A percentile compares a stretch with the other conserved stretches of the same genome.
Evolutionary conservation across 2,329 filamentous ascomycete species (phyloP).

Genomic region (Lachnellula occidentalis): DNA sequence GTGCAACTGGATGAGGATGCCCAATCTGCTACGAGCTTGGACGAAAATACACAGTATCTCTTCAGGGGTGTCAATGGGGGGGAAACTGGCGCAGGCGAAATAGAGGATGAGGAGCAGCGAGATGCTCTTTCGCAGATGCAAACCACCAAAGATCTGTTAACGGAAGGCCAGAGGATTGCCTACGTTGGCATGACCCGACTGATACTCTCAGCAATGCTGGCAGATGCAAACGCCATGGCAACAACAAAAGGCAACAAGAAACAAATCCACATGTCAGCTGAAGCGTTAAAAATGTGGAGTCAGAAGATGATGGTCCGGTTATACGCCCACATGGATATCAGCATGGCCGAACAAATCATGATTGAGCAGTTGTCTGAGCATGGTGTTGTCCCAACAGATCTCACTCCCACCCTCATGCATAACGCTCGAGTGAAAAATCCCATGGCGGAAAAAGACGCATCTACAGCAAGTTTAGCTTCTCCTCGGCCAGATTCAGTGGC

Average conservation of each 20-base stretch:
- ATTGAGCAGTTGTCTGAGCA: constrained; percentile 95
- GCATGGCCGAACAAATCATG: constrained; percentile 88
- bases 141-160: constrained; percentile 90
- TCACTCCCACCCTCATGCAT: constrained; percentile 81
- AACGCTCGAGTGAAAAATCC: constrained; percentile 93
- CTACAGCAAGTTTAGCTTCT: constrained; percentile 24
- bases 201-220: constrained; percentile 71
- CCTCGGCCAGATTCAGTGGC: constrained; percentile 20
- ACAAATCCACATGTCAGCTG: constrained; percentile 60
- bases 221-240: constrained; percentile 54
- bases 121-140: constrained; percentile 89
- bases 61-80: constrained; percentile 68
- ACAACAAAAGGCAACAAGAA: constrained; percentile 66
- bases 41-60: constrained; percentile 93
- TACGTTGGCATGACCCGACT: constrained; percentile 89
- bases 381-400: constrained; percentile 76
- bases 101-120: constrained; percentile 72
- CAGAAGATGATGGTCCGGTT: constrained; percentile 97
- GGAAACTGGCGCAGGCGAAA: constrained; percentile 48
- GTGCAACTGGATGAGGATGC: constrained; percentile 95
- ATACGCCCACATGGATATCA: constrained; percentile 96
- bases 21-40: constrained; percentile 89
- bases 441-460: constrained; percentile 52
- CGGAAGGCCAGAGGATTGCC: constrained; percentile 90
- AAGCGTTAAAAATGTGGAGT: constrained; percentile 89